These are phyloP conservation scores for Solanum medicagineum DNA, from an alignment of 257 asterid genomes.

Conservation along the genomic window DNA sequence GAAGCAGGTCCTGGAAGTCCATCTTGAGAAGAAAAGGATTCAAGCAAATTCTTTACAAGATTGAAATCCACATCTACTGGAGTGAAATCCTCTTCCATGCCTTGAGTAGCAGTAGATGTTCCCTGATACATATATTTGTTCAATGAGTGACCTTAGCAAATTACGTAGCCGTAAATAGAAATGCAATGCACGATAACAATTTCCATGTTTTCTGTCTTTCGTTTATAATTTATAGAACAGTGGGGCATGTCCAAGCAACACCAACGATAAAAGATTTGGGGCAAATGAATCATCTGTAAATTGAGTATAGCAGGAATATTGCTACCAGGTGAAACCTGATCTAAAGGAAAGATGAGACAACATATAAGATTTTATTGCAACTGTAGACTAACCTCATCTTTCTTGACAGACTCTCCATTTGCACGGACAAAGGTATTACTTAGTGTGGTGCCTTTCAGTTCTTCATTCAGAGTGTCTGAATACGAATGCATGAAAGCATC, in stretches of 20 bases:
- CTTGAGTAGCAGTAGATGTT: slow-evolving; percentile 37
- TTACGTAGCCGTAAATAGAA: background rate
- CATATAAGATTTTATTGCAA: background rate
- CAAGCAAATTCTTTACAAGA: slow-evolving; percentile 75
- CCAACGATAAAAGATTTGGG: background rate
- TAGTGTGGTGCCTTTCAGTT: slow-evolving; percentile 66
- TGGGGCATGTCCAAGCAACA: background rate
- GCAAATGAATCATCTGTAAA: background rate
- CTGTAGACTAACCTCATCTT: slow-evolving; percentile 41
- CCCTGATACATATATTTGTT: slow-evolving; percentile 35
- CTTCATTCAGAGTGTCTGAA: slow-evolving; percentile 58
- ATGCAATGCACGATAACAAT: background rate
- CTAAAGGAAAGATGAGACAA: background rate
- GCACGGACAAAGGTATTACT: slow-evolving; percentile 57
- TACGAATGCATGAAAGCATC: slow-evolving; percentile 69
- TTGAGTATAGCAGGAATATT: background rate
- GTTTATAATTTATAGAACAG: background rate
- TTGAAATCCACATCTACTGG: slow-evolving; percentile 90
- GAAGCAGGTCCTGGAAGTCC: slow-evolving; percentile 97
- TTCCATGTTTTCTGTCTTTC: background rate
- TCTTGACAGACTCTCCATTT: slow-evolving; percentile 36
- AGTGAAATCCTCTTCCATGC: slow-evolving; percentile 52
- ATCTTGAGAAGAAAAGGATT: slow-evolving; percentile 77
- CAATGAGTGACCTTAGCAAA: background rate
- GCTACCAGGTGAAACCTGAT: background rate